Evolutionary conservation across 768 basidiomycete species (phyloP), one percentile per base, ranked within the genome.

Genomic region (Auricularia sp.): DNA sequence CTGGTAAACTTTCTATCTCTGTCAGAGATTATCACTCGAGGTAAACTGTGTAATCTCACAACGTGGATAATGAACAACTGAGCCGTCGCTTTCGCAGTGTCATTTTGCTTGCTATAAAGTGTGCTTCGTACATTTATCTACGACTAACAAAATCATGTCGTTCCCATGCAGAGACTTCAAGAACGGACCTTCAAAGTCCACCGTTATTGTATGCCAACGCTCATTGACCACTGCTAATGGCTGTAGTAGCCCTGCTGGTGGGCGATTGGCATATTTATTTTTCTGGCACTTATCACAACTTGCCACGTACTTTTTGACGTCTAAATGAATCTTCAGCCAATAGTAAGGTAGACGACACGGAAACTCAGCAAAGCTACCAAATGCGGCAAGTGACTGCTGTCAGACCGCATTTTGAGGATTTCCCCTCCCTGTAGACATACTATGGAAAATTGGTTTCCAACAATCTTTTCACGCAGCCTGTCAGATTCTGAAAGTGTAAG

Each of bases 301-400:
- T n/a, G 54, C 7, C 5, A 77, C 68, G 62, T 75, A 77, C 18
- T 68, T 62, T 3, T 64, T 24, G 29, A 77, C 65, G 65, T 71
- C 69, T 24, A 45, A 21, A 3, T 39, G 10, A 62, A 72, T 66
- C 3, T 18, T 21, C 2, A 71, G 71, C 73, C 71, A 77, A 64
- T 66, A 70, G 64, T 61, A 75, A n/a, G n/a, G n/a, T n/a, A n/a
- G n/a, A n/a, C n/a, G n/a, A n/a, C n/a, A n/a, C n/a, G n/a, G n/a
- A 7, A 70, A 37, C 13, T 65, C 58, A 6, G 37, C 18, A 24
- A 72, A 37, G 1, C 67, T 34, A 7, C 69, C 65, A 24, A 47
- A 37, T n/a, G n/a, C n/a, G n/a, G n/a, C n/a, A n/a, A n/a, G n/a
- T n/a, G n/a, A n/a, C n/a, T n/a, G n/a, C n/a, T n/a, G n/a, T n/a